These are phyloP conservation scores for Knoxia roxburghii DNA, from an alignment of 257 asterid species.

Conservation along the genomic window DNA sequence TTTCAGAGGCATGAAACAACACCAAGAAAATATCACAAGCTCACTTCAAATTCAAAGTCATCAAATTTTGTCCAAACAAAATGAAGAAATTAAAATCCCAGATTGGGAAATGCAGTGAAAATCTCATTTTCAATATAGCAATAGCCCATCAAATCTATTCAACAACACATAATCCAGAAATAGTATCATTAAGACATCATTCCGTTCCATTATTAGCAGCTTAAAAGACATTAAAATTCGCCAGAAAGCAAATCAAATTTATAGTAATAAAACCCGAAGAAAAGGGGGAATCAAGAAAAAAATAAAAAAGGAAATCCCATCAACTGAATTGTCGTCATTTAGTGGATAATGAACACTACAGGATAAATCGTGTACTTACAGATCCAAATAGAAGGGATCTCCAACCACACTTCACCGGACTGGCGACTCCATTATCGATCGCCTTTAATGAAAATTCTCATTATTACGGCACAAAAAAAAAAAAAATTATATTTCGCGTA, in stretches of 20 bases:
- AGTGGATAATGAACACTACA: background rate
- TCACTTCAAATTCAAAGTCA: background rate
- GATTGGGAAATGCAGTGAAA: background rate
- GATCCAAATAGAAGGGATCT: conserved; percentile 28
- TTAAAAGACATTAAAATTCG: background rate
- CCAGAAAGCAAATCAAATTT: background rate
- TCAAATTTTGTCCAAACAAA: background rate
- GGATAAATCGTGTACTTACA: conserved; percentile 17
- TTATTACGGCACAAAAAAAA: background rate
- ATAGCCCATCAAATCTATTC: conserved; percentile 7
- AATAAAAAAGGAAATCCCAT: background rate
- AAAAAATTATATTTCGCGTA: background rate
- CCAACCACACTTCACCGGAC: conserved; percentile 32
- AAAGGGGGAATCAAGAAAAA: background rate
- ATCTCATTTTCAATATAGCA: background rate
- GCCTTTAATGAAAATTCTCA: background rate
- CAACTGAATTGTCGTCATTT: background rate
- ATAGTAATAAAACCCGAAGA: background rate
- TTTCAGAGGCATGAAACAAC: background rate
- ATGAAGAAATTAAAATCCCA: background rate
- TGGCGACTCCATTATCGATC: conserved; percentile 19
- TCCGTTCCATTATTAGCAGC: background rate
- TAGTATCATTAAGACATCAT: background rate
- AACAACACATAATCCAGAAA: background rate
- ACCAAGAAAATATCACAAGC: conserved; percentile 3